Conservation (phyloP, 2,329 filamentous ascomycete genomes). For the Sclerotinia sclerotiorum region DNA sequence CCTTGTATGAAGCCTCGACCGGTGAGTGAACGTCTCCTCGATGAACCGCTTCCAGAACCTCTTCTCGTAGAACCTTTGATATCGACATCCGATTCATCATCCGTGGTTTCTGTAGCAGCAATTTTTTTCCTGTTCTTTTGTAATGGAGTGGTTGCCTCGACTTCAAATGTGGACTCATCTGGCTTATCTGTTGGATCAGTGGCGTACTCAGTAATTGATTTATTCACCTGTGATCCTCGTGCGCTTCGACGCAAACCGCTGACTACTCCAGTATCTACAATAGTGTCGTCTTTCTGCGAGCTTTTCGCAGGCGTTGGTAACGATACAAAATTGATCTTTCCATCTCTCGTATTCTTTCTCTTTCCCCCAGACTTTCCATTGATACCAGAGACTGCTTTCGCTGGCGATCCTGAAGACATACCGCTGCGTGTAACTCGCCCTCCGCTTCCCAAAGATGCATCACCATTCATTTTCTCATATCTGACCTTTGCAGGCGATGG, state of each 20-base stretch:
- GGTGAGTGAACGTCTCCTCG: conserved; percentile 14
- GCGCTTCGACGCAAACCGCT: conserved; percentile 11
- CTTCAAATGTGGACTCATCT: conserved; percentile 23
- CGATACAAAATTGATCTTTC: conserved; percentile 27
- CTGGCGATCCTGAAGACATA: not conserved
- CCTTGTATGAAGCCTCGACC: conserved; percentile 21
- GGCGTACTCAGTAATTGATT: not conserved
- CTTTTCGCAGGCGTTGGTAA: conserved; percentile 33
- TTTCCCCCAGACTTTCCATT: conserved; percentile 6
- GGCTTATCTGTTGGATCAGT: conserved; percentile 24
- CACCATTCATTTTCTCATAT: conserved; percentile 26
- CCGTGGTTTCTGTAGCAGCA: not conserved
- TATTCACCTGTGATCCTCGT: not conserved
- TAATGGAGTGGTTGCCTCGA: conserved; percentile 21
- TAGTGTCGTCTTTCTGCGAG: conserved; percentile 27
- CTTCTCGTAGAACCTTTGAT: conserved; percentile 25
- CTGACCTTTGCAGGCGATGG: conserved; percentile 34
- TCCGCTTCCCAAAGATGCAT: conserved; percentile 5
- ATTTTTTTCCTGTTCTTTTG: conserved; percentile 23
- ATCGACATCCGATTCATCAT: conserved; percentile 25
- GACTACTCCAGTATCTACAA: not conserved
- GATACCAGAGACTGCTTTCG: not conserved
- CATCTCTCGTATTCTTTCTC: conserved; percentile 13
- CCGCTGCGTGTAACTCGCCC: conserved; percentile 14
- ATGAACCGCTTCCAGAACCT: conserved; percentile 13